Base-by-base conservation (phyloP, 306 rosid species). In the Glycyrrhiza uralensis region DNA sequence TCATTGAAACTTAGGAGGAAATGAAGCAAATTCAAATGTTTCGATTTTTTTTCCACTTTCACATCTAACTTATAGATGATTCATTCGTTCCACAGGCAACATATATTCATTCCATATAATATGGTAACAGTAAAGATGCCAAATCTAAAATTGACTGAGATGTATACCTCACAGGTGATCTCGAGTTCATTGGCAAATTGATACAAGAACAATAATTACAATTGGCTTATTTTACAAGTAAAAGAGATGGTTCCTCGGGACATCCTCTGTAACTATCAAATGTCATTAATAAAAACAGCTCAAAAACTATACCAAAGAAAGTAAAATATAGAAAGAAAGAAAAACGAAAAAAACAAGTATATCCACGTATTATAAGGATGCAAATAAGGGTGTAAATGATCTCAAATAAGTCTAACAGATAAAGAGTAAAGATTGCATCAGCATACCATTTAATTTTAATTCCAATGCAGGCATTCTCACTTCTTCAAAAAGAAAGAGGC, bases 231-330 rank as follows among this genome's bases (percentile, higher is more conserved):
- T 80, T 60, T 61, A 44, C 55, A 68, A 10, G 12, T 38, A 49
- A 50, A 61, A 18, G 41, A 41, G 49, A 32, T n/a, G n/a, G n/a
- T 70, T 60, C 66, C 65, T 67, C 68, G 14, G 5, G 4, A 17
- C 13, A 32, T 49, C 64, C 66, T 72, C 72, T 89, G 75, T 87
- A 89, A 73, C 97, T 92, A 57, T 86, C 96, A 12, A 39, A 28
- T 30, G 18, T 42, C 39, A 22, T 42, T 45, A 26, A 20, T 35
- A n/a, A n/a, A 60, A 49, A 14, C 23, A 17, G 42, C 36, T 29
- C 5, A 26, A 42, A 9, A 12, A 24, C 13, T 52, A 33, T 11
- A 52, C 59, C 32, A 15, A 46, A 54, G 26, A 24, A 50, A 13
- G 1, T 19, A 50, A 55, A 14, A 50, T 50, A 15, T 13, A 26